Conservation (phyloP, 331 rosid genomes). For the Rhamnella rubrinervis region DNA sequence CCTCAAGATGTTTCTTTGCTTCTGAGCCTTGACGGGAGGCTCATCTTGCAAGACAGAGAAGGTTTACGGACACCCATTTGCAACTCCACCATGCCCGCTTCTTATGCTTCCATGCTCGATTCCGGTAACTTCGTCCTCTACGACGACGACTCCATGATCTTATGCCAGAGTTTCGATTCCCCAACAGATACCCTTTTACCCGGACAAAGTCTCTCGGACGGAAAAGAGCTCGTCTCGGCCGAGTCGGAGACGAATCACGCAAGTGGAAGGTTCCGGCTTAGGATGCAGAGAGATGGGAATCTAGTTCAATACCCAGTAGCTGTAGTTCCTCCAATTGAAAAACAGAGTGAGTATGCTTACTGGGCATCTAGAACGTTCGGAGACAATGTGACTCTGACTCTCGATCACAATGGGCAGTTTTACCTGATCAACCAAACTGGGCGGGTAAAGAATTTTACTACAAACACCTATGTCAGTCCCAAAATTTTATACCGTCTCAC, state of each 20-base stretch:
- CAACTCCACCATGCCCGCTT: background rate
- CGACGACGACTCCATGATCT: background rate
- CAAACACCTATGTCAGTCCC: background rate
- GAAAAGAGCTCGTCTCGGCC: background rate
- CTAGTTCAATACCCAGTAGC: background rate
- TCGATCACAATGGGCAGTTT: slow-evolving; percentile 10
- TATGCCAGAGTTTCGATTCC: slow-evolving; percentile 18
- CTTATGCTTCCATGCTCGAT: slow-evolving; percentile 26
- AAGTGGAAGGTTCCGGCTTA: slow-evolving; percentile 3
- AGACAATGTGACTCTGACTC: slow-evolving; percentile 11
- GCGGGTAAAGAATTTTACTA: background rate
- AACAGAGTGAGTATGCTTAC: background rate
- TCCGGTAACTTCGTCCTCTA: slow-evolving; percentile 27
- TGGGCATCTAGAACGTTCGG: background rate
- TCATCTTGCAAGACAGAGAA: background rate
- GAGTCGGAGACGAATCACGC: background rate
- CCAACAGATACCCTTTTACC: slow-evolving; percentile 25
- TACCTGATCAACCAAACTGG: slow-evolving; percentile 7
- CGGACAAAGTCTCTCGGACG: background rate
- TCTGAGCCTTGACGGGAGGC: background rate
- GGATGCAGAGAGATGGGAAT: slow-evolving; percentile 2
- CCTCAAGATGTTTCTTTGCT: background rate
- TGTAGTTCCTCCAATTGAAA: no score
- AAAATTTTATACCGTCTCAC: background rate
- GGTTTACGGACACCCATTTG: background rate